Evolutionary conservation across 371 early-diverging fungal species (phyloP), one percentile per base, ranked within the genome.

Genomic region (Entomophthora muscae): DNA sequence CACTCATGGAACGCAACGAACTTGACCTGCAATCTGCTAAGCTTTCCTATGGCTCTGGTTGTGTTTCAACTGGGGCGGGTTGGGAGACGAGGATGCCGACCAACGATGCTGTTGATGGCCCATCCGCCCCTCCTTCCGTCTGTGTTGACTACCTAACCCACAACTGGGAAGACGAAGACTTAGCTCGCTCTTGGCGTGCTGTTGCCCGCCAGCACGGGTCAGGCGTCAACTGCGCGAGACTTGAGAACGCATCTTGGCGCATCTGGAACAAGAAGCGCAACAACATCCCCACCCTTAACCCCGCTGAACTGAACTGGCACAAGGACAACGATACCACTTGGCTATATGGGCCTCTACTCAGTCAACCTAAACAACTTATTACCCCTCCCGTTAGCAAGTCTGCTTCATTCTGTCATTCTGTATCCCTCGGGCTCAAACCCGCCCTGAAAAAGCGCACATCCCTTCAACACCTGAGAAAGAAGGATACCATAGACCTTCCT

Each of bases 231-330:
- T 83, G 84, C 21, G 68, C 76, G n/a, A 75, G 84, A 23, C 66
- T 83, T 1, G 84, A 83, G 63, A 83, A 83, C 66, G 84, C 84
- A 0, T 80, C 80, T 0, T 83, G 84, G 84, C 73, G 84, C 33
- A 81, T 75, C 31, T 83, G 84, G 84, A 75, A 76, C 10, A 79
- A 83, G 60, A 75, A 78, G 69, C 73, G 76, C 53, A 76, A 76
- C 30, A 67, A 76, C 32, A 71, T 83, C 32, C 76, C 75, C 61
- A 81, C 81, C 0, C 71, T 83, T 3, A 76, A 74, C 57, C 82
- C 82, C 22, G 73, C 72, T 56, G 73, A 75, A 1, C 58, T 82
- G 28, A 82, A 82, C 63, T 82, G 82, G 82, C 78, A 78, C 52
- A 81, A 81, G 66, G 82, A 81, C 63, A 78, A 78, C 62, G 82